Percentiles rank a stretch among this genome's conserved stretches.
These are phyloP conservation scores for Puccinia novopanici DNA, from an alignment of 1,284 basidiomycete species.

Conservation along the genomic window DNA sequence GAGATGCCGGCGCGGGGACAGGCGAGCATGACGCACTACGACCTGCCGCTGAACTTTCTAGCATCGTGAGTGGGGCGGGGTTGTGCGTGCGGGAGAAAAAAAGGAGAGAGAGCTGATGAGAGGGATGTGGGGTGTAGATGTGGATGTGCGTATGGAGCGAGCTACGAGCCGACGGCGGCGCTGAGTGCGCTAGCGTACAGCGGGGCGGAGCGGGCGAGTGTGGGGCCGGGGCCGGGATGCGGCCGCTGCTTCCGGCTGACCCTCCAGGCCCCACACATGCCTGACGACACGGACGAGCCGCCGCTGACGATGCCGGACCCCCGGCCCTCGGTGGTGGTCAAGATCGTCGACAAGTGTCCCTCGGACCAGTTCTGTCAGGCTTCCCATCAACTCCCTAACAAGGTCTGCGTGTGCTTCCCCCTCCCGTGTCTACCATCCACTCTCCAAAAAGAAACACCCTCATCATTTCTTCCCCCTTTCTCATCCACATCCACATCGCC, in stretches of 20 bases:
- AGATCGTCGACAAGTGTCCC: conserved; percentile 45
- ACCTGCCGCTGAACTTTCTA: conserved; percentile 42
- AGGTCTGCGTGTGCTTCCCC: background rate
- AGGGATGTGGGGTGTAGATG: conserved; percentile 23
- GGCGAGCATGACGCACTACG: conserved; percentile 42
- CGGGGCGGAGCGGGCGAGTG: background rate
- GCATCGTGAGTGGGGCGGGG: conserved; percentile 18
- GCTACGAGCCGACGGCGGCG: conserved; percentile 36
- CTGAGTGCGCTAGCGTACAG: conserved; percentile 41
- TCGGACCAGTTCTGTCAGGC: conserved; percentile 38
- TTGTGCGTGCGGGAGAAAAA: too few species aligned
- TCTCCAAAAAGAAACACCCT: background rate
- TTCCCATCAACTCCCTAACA: conserved; percentile 21
- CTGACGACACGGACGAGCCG: conserved; percentile 8
- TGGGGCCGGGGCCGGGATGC: conserved; percentile 37
- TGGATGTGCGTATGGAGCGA: conserved; percentile 37
- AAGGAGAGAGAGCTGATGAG: background rate
- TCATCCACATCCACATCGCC: background rate
- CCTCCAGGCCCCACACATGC: background rate
- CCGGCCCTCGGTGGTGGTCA: conserved; percentile 38
- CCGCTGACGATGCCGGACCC: conserved; percentile 31
- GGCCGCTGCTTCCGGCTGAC: conserved; percentile 39
- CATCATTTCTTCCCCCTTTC: background rate
- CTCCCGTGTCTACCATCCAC: too few species aligned
- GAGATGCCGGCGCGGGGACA: background rate